Evolutionary conservation across 345 rosid genomes (phyloP).

Genomic region (Murraya koenigii): DNA sequence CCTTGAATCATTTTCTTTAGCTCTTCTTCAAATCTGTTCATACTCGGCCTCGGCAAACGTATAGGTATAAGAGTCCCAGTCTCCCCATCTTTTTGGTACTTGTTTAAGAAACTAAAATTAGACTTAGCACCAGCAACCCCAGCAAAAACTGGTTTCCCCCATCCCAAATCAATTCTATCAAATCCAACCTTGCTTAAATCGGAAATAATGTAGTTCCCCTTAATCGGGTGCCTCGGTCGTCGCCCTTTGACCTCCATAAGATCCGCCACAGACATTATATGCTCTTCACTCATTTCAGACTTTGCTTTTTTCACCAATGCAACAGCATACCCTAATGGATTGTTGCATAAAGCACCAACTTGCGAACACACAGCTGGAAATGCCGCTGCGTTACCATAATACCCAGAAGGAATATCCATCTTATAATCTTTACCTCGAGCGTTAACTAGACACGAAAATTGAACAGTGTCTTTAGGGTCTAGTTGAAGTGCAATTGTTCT

Average conservation of each 20-base stretch:
- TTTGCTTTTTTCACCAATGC: conserved; percentile 30
- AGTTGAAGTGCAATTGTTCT: conserved; percentile 21
- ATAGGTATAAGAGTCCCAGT: conserved; percentile 18
- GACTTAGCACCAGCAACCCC: conserved; percentile 17
- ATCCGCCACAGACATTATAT: conserved; percentile 15
- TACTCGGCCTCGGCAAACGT: conserved; percentile 18
- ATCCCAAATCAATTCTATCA: conserved; percentile 25
- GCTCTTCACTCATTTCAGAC: conserved; percentile 21
- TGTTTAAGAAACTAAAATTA: background rate
- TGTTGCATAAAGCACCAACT: conserved; percentile 14
- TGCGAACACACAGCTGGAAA: conserved; percentile 29
- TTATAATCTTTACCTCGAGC: conserved; percentile 7
- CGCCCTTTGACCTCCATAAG: conserved; percentile 18
- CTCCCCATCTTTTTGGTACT: conserved; percentile 17
- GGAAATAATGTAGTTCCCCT: conserved; percentile 10
- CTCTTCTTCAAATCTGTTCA: conserved; percentile 24
- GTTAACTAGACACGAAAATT: background rate
- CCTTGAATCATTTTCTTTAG: background rate
- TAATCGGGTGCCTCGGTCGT: background rate
- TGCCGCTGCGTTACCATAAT: conserved; percentile 44
- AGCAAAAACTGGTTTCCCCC: conserved; percentile 25
- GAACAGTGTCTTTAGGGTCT: conserved; percentile 14
- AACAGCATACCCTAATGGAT: conserved; percentile 36
- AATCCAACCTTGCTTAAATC: background rate
- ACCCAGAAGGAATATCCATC: conserved; percentile 21